Conservation (phyloP, 2,329 filamentous ascomycete species). For the Keithomyces neogunnii region DNA sequence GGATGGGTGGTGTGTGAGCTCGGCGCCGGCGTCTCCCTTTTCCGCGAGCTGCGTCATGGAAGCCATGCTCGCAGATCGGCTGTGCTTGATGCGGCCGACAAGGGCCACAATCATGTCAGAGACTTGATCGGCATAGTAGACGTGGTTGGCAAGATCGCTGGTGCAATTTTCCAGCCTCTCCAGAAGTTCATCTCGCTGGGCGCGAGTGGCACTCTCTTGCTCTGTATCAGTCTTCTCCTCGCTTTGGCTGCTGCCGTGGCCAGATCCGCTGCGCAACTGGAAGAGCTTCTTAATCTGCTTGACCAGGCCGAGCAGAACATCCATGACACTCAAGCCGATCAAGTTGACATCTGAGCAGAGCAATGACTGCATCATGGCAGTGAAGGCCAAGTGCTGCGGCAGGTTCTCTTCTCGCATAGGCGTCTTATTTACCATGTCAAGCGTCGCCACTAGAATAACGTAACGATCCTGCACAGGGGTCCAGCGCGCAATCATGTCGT, state of each 20-base stretch:
- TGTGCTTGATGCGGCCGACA: constrained; percentile 67
- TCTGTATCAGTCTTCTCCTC: constrained; percentile 25
- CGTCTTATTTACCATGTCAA: constrained; percentile 65
- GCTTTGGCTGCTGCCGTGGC: constrained; percentile 20
- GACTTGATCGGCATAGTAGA: constrained; percentile 96
- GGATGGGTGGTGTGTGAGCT: constrained; percentile 23
- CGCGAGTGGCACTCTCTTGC: constrained; percentile 21
- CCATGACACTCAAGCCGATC: constrained; percentile 94
- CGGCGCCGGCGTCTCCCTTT: constrained; percentile 34
- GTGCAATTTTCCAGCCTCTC: constrained; percentile 71
- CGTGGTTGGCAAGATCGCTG: constrained; percentile 83
- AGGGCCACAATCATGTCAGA: constrained; percentile 87
- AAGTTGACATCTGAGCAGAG: constrained; percentile 84
- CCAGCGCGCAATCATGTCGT: constrained; percentile 75
- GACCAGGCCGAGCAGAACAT: constrained; percentile 77
- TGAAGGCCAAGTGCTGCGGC: constrained; percentile 64
- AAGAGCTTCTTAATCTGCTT: constrained; percentile 74
- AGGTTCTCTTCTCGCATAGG: constrained; percentile 64
- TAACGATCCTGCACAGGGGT: constrained; percentile 92
- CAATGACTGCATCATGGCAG: constrained; percentile 72
- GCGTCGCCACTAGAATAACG: constrained; percentile 72
- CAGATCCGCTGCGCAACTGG: constrained; percentile 44
- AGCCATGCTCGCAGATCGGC: constrained; percentile 32
- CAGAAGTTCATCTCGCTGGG: constrained; percentile 57
- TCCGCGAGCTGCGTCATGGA: constrained; percentile 28